A percentile compares a stretch with the other conserved stretches of the same genome.
Evolutionary conservation across 2,329 filamentous ascomycete species (phyloP).

Genomic region (Penicillium decumbens): DNA sequence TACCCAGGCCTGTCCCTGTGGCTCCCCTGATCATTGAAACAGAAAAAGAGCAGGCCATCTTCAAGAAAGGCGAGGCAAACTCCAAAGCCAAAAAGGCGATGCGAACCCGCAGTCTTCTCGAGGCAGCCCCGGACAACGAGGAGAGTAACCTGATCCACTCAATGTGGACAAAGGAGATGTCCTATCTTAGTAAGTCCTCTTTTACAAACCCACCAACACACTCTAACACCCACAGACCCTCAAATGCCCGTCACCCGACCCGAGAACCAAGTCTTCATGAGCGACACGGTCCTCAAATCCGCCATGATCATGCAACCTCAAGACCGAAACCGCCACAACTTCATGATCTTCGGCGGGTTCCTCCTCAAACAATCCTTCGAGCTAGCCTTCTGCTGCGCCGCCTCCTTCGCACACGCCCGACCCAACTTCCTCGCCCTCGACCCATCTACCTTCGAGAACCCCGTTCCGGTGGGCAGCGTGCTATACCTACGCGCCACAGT

Average conservation of each 20-base stretch:
- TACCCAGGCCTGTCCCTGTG: conserved; percentile 54
- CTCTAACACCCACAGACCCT: conserved; percentile 42
- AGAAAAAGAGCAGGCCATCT: conserved; percentile 60
- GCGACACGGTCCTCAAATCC: conserved; percentile 58
- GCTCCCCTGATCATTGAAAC: conserved; percentile 60
- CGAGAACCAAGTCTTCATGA: conserved; percentile 58
- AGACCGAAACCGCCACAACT: conserved; percentile 64
- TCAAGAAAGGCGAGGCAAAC: conserved; percentile 60
- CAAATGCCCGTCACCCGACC: conserved; percentile 53
- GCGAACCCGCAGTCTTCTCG: conserved; percentile 56
- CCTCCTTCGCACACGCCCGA: conserved; percentile 63
- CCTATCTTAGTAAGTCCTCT: conserved; percentile 51
- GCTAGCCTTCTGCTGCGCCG: conserved; percentile 69
- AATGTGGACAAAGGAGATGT: conserved; percentile 66
- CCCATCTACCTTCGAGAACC: conserved; percentile 69
- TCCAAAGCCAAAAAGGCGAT: conserved; percentile 63
- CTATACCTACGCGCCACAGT: conserved; percentile 68
- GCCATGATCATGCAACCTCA: conserved; percentile 73
- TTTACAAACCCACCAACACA: not conserved
- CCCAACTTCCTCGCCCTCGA: conserved; percentile 69
- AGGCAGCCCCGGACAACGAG: conserved; percentile 64
- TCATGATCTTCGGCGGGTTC: conserved; percentile 75
- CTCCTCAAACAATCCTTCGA: conserved; percentile 71
- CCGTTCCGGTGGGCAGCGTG: conserved; percentile 69
- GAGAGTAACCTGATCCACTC: conserved; percentile 68